phyloP scores from a whole-genome alignment of 495 filamentous ascomycete genomes.

The Lepraria neglecta region DNA sequence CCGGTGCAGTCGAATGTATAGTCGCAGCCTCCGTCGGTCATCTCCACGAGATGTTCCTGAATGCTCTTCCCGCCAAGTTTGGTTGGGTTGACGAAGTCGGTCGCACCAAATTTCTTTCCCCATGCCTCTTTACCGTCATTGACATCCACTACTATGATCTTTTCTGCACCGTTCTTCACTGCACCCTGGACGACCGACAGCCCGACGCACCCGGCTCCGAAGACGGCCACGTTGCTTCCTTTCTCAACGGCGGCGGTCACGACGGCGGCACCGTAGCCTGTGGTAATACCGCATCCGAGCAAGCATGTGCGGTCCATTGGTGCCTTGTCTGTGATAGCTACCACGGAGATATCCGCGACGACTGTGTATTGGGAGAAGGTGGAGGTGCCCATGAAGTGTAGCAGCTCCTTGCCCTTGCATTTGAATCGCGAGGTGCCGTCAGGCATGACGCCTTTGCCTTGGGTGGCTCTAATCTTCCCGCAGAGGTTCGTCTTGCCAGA shows the following conservation, averaged over 20 bases:
- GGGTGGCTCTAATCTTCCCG: constrained; percentile 96
- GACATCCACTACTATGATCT: constrained; percentile 93
- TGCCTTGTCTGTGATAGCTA: constrained; percentile 84
- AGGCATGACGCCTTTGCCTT: constrained; percentile 94
- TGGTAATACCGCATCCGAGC: constrained; percentile 96
- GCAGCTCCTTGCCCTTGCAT: constrained; percentile 84
- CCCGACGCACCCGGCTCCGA: constrained; percentile 93
- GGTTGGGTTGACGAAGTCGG: constrained; percentile 91
- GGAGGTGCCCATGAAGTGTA: constrained; percentile 99
- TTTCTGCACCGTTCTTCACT: constrained; percentile 74
- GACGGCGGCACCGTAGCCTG: constrained; percentile 91
- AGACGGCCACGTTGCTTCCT: constrained; percentile 85
- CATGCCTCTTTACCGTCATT: constrained; percentile 90
- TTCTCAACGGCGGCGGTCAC: constrained; percentile 87
- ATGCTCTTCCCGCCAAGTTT: constrained; percentile 70
- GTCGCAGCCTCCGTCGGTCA: constrained; percentile 98
- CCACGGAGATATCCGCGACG: constrained; percentile 96
- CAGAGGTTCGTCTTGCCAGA: constrained; percentile 99
- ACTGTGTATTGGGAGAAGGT: constrained; percentile 99
- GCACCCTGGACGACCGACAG: constrained; percentile 92
- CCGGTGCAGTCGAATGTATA: constrained; percentile 99
- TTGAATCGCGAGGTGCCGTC: constrained; percentile 94
- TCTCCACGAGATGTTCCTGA: constrained; percentile 86
- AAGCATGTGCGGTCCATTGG: constrained; percentile 94
- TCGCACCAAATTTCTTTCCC: constrained; percentile 90